A percentile compares a stretch with the other conserved stretches of the same genome.
These are phyloP conservation scores for Fusarium sp. DNA, from an alignment of 2,329 filamentous ascomycete species.

Conservation along the genomic window DNA sequence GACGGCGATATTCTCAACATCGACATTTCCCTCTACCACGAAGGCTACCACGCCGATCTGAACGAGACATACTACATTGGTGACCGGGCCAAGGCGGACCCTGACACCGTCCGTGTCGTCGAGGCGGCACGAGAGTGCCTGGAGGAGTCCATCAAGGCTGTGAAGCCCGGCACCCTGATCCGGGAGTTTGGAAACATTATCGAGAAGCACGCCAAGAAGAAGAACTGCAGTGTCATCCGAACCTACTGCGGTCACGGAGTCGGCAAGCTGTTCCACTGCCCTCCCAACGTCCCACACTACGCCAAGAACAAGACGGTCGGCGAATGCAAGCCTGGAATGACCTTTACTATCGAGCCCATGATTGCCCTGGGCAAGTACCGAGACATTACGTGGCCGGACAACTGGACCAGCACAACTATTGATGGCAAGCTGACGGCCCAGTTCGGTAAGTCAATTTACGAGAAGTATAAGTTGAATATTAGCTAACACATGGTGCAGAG, in stretches of 20 bases:
- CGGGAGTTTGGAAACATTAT: constrained; percentile 94
- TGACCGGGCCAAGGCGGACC: constrained; percentile 83
- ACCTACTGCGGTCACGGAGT: constrained; percentile 98
- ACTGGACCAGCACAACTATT: constrained; percentile 95
- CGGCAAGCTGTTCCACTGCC: constrained; percentile 91
- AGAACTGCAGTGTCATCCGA: constrained; percentile 89
- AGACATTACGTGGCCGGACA: constrained; percentile 97
- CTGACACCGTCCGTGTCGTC: constrained; percentile 89
- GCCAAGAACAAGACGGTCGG: constrained; percentile 98
- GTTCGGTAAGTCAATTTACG: constrained; percentile 73
- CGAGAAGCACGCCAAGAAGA: constrained; percentile 91
- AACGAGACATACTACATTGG: constrained; percentile 99
- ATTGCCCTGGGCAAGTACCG: constrained; percentile 90
- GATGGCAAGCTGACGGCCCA: constrained; percentile 93
- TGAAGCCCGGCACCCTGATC: constrained; percentile 94
- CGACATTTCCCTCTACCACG: constrained; percentile 93
- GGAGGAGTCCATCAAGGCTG: constrained; percentile 88
- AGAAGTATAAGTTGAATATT: too few species aligned
- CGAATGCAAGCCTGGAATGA: constrained; percentile 95
- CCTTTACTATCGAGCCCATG: constrained; percentile 99
- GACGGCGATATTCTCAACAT: constrained; percentile 98
- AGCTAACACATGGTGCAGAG: constrained; percentile 61
- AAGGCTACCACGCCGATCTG: constrained; percentile 93
- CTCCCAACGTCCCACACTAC: constrained; percentile 96
- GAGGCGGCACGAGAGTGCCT: constrained; percentile 91